phyloP scores from a whole-genome alignment of 2,329 filamentous ascomycete genomes.

The Aspergillus viridinutans region DNA sequence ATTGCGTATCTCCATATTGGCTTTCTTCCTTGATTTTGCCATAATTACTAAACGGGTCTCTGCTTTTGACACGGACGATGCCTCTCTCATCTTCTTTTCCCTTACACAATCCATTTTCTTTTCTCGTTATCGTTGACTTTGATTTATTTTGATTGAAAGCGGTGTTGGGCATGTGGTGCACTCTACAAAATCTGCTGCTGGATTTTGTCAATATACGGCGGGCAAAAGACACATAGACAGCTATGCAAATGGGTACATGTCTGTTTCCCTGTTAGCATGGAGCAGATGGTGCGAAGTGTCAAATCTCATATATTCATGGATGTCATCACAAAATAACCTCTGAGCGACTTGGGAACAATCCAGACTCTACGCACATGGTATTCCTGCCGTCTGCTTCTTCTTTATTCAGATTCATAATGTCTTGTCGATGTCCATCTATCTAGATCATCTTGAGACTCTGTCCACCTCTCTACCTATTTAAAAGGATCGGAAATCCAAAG shows the following conservation, averaged over 20 bases:
- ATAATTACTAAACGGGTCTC: not conserved
- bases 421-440: not conserved
- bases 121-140: not conserved
- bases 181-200: not conserved
- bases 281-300: not conserved
- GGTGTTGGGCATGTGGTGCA: not conserved
- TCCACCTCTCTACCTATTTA: too few species aligned
- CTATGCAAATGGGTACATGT: not conserved
- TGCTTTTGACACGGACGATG: constrained; percentile 13
- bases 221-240: not conserved
- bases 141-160: not conserved
- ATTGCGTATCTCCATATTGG: constrained; percentile 5
- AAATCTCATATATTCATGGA: not conserved
- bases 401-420: not conserved
- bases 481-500: constrained; percentile 9
- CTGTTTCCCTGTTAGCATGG: not conserved
- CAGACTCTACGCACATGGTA: too few species aligned
- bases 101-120: not conserved
- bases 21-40: not conserved
- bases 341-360: not conserved
- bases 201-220: not conserved
- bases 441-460: not conserved
- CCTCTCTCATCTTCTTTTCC: constrained; percentile 11
- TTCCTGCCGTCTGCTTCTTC: not conserved
- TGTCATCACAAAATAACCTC: not conserved